Conservation (phyloP, 202 grass and related monocot species). For the Setaria italica region DNA sequence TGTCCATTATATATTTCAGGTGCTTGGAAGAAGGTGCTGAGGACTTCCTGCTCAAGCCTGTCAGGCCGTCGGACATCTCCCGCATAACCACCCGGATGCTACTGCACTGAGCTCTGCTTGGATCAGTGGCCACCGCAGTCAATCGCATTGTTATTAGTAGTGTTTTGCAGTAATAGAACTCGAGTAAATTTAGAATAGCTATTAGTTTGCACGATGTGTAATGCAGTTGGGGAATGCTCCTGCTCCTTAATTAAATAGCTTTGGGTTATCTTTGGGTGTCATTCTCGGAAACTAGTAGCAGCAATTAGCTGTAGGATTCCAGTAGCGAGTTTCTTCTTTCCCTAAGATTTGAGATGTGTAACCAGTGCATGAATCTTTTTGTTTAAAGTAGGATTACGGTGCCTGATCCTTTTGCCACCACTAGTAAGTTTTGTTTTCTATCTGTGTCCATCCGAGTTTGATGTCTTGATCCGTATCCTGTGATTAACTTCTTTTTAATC, state of each 20-base stretch:
- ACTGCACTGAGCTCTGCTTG: slow-evolving; percentile 32
- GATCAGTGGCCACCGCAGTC: neutral
- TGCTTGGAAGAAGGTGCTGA: slow-evolving; percentile 67
- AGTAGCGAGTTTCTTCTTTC: neutral
- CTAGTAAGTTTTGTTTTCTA: neutral
- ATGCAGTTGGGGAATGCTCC: too few species aligned
- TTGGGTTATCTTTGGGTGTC: too few species aligned
- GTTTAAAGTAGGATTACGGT: neutral
- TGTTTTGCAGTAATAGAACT: neutral
- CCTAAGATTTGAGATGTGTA: neutral
- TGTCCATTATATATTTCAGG: neutral
- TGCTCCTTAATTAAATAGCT: too few species aligned
- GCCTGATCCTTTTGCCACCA: neutral
- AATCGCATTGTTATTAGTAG: neutral
- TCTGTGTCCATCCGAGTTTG: too few species aligned
- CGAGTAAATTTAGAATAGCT: neutral
- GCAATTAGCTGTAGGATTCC: neutral
- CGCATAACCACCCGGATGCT: slow-evolving; percentile 49
- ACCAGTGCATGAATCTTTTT: neutral
- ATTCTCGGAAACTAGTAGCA: neutral
- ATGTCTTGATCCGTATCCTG: too few species aligned
- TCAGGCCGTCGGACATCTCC: slow-evolving; percentile 58
- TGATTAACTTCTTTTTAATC: too few species aligned
- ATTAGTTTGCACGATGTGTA: too few species aligned
- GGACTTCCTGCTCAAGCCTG: slow-evolving; percentile 70